Evolutionary conservation across 441 rosid species (phyloP).

Genomic region (Arabidopsis hybrid): DNA sequence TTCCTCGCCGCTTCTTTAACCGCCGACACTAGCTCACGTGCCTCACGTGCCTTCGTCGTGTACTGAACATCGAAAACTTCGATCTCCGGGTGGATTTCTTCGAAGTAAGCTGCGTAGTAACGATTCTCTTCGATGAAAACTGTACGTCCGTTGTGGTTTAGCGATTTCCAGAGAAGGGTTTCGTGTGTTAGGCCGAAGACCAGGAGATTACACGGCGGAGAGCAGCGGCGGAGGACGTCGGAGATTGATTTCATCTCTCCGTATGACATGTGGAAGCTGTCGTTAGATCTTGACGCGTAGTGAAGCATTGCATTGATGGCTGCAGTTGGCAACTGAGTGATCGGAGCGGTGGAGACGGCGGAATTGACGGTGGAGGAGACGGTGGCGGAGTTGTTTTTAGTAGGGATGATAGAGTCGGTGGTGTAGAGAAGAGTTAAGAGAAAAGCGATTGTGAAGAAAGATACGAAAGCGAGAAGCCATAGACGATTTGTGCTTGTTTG

Average conservation of each 20-base stretch:
- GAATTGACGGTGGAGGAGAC: constrained; percentile 45
- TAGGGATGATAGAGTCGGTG: constrained; percentile 57
- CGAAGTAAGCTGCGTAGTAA: constrained; percentile 89
- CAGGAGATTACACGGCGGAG: constrained; percentile 84
- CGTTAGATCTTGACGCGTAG: constrained; percentile 80
- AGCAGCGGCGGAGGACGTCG: constrained; percentile 79
- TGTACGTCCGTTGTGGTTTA: constrained; percentile 87
- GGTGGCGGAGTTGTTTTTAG: constrained; percentile 32
- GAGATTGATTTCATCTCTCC: constrained; percentile 82
- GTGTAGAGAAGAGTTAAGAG: constrained; percentile 83
- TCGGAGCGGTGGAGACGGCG: constrained; percentile 46
- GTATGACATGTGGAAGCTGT: constrained; percentile 77
- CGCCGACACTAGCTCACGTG: constrained; percentile 57
- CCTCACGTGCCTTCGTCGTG: constrained; percentile 76
- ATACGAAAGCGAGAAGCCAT: constrained; percentile 86
- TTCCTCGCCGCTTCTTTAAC: constrained; percentile 62
- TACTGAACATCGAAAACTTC: constrained; percentile 90
- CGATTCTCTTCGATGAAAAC: constrained; percentile 92
- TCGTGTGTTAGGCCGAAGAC: constrained; percentile 90
- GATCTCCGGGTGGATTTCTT: constrained; percentile 83
- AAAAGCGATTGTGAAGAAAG: constrained; percentile 80
- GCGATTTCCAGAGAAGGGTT: constrained; percentile 90
- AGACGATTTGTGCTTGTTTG: constrained; percentile 81
- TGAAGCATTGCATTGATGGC: constrained; percentile 81
- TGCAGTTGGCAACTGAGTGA: constrained; percentile 56